Percentiles rank a stretch among this genome's conserved stretches.
phyloP scores from a whole-genome alignment of 1,284 basidiomycete species.

The Cutaneotrichosporon sp. region DNA sequence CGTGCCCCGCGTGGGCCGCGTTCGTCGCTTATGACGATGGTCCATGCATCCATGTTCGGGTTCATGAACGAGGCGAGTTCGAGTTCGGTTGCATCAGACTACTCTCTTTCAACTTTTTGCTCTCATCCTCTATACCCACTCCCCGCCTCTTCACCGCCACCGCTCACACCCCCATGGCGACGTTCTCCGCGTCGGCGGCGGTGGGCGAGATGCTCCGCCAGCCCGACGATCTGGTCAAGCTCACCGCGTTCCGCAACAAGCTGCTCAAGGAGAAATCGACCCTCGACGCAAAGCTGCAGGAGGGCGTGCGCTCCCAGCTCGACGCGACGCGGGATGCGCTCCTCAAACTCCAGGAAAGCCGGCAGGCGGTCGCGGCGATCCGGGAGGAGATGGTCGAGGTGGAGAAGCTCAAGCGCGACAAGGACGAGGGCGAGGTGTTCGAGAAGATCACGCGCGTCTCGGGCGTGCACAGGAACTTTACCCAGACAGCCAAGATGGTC shows the following conservation, averaged over 20 bases:
- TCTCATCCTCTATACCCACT: background rate
- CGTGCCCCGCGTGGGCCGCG: no score
- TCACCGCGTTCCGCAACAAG: constrained; percentile 84
- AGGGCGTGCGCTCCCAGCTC: constrained; percentile 88
- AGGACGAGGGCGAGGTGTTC: constrained; percentile 54
- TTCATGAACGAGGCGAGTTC: no score
- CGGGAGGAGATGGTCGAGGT: constrained; percentile 89
- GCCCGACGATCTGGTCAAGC: constrained; percentile 89
- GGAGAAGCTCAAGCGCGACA: constrained; percentile 61
- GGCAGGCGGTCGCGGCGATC: constrained; percentile 75
- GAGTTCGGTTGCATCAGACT: no score
- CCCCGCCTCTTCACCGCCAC: background rate
- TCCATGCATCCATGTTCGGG: no score
- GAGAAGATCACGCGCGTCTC: constrained; percentile 92
- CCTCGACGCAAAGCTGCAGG: constrained; percentile 87
- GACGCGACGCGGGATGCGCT: constrained; percentile 86
- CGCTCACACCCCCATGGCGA: constrained; percentile 26
- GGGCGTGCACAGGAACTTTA: constrained; percentile 89
- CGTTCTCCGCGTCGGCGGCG: constrained; percentile 34
- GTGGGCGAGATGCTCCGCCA: constrained; percentile 71
- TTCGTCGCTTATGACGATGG: no score
- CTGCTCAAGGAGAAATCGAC: constrained; percentile 93
- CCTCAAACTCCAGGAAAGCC: constrained; percentile 73
- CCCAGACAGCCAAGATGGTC: constrained; percentile 92
- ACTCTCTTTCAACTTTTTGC: background rate